These are phyloP conservation scores for Eimeria maxima DNA, from an alignment of 169 alveolate species.

Conservation along the genomic window DNA sequence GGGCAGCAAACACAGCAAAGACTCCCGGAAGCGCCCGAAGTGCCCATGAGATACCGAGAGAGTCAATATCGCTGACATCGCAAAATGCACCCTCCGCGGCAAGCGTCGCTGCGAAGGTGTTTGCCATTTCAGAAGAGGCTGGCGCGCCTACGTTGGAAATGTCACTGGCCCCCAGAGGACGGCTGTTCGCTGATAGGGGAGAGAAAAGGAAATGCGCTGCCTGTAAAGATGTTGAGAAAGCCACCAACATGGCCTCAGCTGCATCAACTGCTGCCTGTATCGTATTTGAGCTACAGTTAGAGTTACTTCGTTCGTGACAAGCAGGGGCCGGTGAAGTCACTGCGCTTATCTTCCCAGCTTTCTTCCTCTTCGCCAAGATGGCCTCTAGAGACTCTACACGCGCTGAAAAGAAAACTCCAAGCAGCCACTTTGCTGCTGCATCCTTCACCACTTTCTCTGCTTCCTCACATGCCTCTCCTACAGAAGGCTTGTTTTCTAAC, in stretches of 20 bases:
- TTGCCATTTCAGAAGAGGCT: not conserved
- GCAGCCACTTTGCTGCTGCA: constrained; percentile 57
- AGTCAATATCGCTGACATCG: not conserved
- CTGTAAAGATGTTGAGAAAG: constrained; percentile 64
- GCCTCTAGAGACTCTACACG: constrained; percentile 63
- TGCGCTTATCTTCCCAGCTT: not conserved
- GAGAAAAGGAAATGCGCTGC: constrained; percentile 18
- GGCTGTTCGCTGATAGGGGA: constrained; percentile 1
- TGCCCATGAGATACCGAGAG: constrained; percentile 45
- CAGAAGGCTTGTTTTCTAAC: constrained; percentile 11
- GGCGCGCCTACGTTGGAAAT: not conserved
- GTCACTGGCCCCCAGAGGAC: not conserved
- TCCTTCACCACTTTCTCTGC: not conserved
- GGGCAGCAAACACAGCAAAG: constrained; percentile 34
- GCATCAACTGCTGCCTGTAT: constrained; percentile 43
- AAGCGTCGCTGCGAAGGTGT: constrained; percentile 38
- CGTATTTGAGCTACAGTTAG: not conserved
- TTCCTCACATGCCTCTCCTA: not conserved
- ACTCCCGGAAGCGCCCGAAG: constrained; percentile 16
- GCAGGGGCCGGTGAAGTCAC: not conserved
- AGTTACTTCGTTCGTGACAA: not conserved
- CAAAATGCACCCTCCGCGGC: constrained; percentile 56
- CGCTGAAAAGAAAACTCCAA: constrained; percentile 46
- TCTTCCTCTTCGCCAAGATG: not conserved
- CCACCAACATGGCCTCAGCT: constrained; percentile 38